Percentiles rank a stretch among this genome's conserved stretches.
phyloP scores from a whole-genome alignment of 2,329 filamentous ascomycete genomes.

The Chalaropsis ovoidea region DNA sequence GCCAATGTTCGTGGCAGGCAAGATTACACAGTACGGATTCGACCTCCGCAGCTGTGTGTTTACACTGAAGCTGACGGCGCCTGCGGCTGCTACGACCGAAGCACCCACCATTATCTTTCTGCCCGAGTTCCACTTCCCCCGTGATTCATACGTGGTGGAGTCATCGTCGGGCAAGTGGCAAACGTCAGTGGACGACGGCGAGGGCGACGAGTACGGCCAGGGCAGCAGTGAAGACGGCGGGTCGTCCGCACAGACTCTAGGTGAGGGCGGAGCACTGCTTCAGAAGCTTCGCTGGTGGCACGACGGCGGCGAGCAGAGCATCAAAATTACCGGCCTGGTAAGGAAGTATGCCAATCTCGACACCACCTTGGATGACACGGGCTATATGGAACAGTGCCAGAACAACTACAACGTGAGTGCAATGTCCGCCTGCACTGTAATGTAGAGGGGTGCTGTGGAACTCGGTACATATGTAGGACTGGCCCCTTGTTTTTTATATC shows the following conservation, averaged over 20 bases:
- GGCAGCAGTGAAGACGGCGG: background rate
- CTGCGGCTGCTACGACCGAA: slow-evolving; percentile 41
- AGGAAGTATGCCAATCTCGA: slow-evolving; percentile 43
- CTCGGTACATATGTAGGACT: background rate
- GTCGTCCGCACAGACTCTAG: background rate
- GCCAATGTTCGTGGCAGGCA: slow-evolving; percentile 64
- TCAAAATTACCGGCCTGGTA: slow-evolving; percentile 65
- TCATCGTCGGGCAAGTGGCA: slow-evolving; percentile 85
- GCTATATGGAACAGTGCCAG: slow-evolving; percentile 64
- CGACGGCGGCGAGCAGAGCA: slow-evolving; percentile 66
- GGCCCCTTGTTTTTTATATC: background rate
- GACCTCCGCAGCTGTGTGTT: slow-evolving; percentile 73
- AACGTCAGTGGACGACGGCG: slow-evolving; percentile 57
- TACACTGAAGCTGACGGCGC: slow-evolving; percentile 56
- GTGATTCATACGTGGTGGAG: slow-evolving; percentile 57
- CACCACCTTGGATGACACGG: slow-evolving; percentile 55
- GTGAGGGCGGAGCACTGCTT: slow-evolving; percentile 52
- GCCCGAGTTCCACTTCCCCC: slow-evolving; percentile 86
- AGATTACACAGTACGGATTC: slow-evolving; percentile 63
- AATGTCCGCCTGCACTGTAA: slow-evolving; percentile 41
- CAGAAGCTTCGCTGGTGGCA: slow-evolving; percentile 92
- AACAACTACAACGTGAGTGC: slow-evolving; percentile 38
- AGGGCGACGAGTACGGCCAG: slow-evolving; percentile 18
- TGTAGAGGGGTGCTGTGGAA: slow-evolving; percentile 34
- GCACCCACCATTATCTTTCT: slow-evolving; percentile 73